Base-by-base conservation (phyloP, 345 rosid species). In the Gossypium turneri region DNA sequence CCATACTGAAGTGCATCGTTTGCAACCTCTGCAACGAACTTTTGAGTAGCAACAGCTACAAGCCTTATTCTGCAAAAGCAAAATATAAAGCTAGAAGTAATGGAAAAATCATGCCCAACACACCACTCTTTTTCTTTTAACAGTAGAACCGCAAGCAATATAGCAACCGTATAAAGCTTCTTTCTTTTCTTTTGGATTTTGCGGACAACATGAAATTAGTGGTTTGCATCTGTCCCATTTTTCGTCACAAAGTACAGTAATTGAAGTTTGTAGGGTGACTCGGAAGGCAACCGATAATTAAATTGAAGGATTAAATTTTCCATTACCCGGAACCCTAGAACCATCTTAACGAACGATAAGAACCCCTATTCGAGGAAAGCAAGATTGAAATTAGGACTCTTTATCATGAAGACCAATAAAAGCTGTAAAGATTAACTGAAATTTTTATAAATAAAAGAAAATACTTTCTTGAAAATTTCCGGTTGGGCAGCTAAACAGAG, bases 41-140 rank as follows among this genome's bases (percentile, higher is more conserved):
- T 95, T 78, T 93, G 99, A 12, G 99, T 95, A 48, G 98, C 99
- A 79, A 95, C 93, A 74, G 99, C 96, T 38, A 93, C 93, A 76
- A 95, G 83, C 85, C 98, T 88, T 75, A 86, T 80, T 77, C 98
- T 95, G 94, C 79, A 82, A 75, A 75, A 60, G 67, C 45, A 12
- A 25, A 52, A 52, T 29, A 34, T 15, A 43, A 19, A 13, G 56
- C n/a, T 67, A 27, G 9, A 22, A 44, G 20, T 12, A 44, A 44
- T 44, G 10, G 27, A 66, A 20, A 61, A 29, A 19, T 13, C 19
- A 43, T 7, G 45, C 9, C 53, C 51, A 9, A 64, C 2, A 3
- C 50, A 1, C n/a, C 38, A 2, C 5, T 0, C 38, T 13, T 27
- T 22, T 13, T 22, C n/a, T 57, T 10, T 57, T 10, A 4, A 57